A percentile compares a stretch with the other conserved stretches of the same genome.
Evolutionary conservation across 2,329 filamentous ascomycete species (phyloP).

Genomic region (Colletotrichum echinochloae): DNA sequence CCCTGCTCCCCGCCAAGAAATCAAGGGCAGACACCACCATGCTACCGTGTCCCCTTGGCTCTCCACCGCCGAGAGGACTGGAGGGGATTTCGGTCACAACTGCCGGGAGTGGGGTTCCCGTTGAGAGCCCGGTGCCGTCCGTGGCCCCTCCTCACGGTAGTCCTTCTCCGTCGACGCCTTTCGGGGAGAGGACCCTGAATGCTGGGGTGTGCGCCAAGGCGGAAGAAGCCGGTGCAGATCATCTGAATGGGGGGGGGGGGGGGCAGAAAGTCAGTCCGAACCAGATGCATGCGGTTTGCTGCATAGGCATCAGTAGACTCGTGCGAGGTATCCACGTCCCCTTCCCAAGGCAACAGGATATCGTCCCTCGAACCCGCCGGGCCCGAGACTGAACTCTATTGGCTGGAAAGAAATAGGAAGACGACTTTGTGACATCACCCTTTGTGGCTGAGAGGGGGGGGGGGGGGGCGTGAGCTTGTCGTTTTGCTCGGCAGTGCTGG

Average conservation of each 20-base stretch:
- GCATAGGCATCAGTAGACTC: not conserved
- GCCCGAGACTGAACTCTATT: slow-evolving; percentile 20
- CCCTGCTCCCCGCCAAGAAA: slow-evolving; percentile 27
- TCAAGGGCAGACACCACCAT: not conserved
- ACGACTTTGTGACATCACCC: not conserved
- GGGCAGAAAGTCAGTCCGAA: slow-evolving; percentile 1
- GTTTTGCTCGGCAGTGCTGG: not conserved
- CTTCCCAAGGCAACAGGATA: not conserved
- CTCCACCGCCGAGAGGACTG: slow-evolving; percentile 1
- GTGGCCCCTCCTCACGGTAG: not conserved
- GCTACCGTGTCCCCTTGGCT: not conserved
- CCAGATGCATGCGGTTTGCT: slow-evolving; percentile 1
- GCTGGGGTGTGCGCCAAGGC: slow-evolving; percentile 4
- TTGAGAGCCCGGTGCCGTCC: not conserved
- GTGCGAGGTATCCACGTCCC: not conserved
- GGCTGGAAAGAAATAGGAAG: not conserved
- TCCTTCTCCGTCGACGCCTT: not conserved
- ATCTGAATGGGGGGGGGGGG: slow-evolving; percentile 33
- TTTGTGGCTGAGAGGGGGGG: not conserved
- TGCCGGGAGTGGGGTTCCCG: slow-evolving; percentile 20
- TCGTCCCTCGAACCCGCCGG: slow-evolving; percentile 15
- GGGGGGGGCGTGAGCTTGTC: not conserved
- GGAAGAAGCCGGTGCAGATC: slow-evolving; percentile 30
- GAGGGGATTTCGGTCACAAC: not conserved
- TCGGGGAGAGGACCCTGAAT: not conserved